phyloP scores from a whole-genome alignment of 805 yeast species.

The Ogataea dorogensis region DNA sequence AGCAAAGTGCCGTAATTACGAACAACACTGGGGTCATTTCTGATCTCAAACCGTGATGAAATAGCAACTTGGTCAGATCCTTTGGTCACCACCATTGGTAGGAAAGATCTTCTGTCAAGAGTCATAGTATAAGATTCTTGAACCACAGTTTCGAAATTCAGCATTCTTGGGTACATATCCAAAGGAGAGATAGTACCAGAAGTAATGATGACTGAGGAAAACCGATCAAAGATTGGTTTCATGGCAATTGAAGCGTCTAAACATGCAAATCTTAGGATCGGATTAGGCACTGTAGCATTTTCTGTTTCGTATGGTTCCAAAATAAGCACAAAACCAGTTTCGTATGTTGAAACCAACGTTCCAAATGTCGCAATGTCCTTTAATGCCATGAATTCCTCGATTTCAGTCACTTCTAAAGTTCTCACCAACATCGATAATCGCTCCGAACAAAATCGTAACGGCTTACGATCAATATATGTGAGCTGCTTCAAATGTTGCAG shows the following conservation, averaged over 20 bases:
- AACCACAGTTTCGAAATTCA: conserved; percentile 87
- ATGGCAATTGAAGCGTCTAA: conserved; percentile 97
- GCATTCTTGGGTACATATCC: conserved; percentile 98
- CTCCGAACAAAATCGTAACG: conserved; percentile 88
- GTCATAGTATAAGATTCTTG: conserved; percentile 98
- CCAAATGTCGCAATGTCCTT: conserved; percentile 98
- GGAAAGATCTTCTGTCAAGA: conserved; percentile 82
- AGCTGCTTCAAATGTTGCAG: conserved; percentile 89
- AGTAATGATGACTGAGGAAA: conserved; percentile 89
- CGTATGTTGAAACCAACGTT: conserved; percentile 92
- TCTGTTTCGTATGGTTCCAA: conserved; percentile 95
- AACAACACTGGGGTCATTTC: conserved; percentile 97
- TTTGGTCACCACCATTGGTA: conserved; percentile 94
- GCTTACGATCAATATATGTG: conserved; percentile 90
- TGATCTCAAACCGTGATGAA: conserved; percentile 90
- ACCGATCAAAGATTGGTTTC: conserved; percentile 92
- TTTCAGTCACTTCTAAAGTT: conserved; percentile 81
- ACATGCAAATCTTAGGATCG: conserved; percentile 89
- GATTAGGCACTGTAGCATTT: conserved; percentile 94
- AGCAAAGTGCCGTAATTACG: conserved; percentile 92
- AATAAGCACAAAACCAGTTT: conserved; percentile 85
- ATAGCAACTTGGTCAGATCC: conserved; percentile 98
- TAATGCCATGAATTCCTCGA: conserved; percentile 89
- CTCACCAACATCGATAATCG: conserved; percentile 83
- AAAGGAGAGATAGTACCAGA: conserved; percentile 98